phyloP scores from a whole-genome alignment of 768 basidiomycete genomes.

The Leccinum imitatum region DNA sequence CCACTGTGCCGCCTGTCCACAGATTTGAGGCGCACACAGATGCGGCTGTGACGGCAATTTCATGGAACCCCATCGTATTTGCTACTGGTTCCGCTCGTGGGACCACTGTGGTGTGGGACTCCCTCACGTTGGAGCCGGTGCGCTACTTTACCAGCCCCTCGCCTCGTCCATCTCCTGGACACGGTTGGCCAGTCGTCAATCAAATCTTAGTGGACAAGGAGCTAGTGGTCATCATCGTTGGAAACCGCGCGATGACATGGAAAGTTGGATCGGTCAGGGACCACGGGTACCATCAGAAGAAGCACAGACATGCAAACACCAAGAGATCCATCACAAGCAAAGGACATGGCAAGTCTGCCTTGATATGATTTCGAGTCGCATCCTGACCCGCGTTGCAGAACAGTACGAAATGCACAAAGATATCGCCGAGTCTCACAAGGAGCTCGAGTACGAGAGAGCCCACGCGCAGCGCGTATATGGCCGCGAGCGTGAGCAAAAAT shows the following conservation, averaged over 20 bases:
- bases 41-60: constrained; percentile 61
- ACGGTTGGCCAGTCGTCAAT: constrained; percentile 45
- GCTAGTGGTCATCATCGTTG: constrained; percentile 58
- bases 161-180: constrained; percentile 33
- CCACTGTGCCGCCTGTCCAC: constrained; percentile 35
- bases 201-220: constrained; percentile 58
- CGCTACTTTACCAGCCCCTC: constrained; percentile 54
- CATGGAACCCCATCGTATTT: constrained; percentile 58
- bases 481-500: constrained; percentile 57
- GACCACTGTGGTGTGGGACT: constrained; percentile 60
- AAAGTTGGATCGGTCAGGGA: constrained; percentile 49
- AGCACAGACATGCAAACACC: constrained; percentile 29
- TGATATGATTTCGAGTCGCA: neutral
- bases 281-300: constrained; percentile 32
- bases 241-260: constrained; percentile 67
- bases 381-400: constrained; percentile 38
- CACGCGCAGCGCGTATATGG: constrained; percentile 38
- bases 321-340: constrained; percentile 38
- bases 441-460: constrained; percentile 52
- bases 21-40: constrained; percentile 66
- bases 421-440: constrained; percentile 55
- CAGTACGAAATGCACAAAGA: constrained; percentile 62
- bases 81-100: constrained; percentile 68
- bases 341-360: constrained; percentile 43
- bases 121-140: constrained; percentile 57